A percentile compares a stretch with the other conserved stretches of the same genome.
Conservation (phyloP, 805 yeast species). For the Teunomyces pallodes region DNA sequence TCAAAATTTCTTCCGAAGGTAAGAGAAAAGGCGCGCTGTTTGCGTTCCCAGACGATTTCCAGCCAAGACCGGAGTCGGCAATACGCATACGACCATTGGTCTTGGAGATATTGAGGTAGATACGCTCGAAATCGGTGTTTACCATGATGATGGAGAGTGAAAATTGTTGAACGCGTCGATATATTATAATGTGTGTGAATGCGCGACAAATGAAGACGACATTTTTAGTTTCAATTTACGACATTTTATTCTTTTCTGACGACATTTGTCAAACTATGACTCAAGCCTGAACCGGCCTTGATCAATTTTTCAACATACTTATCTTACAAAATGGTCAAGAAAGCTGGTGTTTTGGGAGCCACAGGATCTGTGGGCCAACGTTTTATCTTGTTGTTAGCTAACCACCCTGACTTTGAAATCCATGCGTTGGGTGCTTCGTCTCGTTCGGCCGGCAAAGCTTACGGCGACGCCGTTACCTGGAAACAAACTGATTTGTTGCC, state of each 20-base stretch:
- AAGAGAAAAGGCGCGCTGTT: slow-evolving; percentile 73
- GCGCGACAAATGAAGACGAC: not conserved
- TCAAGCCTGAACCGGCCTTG: not conserved
- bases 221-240: not conserved
- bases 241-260: not conserved
- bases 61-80: slow-evolving; percentile 96
- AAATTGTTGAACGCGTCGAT: slow-evolving; percentile 3
- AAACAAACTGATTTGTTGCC: slow-evolving; percentile 88
- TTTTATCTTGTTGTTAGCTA: slow-evolving; percentile 76
- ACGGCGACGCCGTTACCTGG: slow-evolving; percentile 87
- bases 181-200: not conserved
- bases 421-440: slow-evolving; percentile 87
- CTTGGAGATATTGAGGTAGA: slow-evolving; percentile 84
- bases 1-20: slow-evolving; percentile 79
- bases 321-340: slow-evolving; percentile 24
- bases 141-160: slow-evolving; percentile 25
- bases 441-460: slow-evolving; percentile 89
- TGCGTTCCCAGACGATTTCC: slow-evolving; percentile 55
- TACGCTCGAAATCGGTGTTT: slow-evolving; percentile 82
- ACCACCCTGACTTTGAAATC: slow-evolving; percentile 88
- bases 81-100: slow-evolving; percentile 86
- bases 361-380: slow-evolving; percentile 98
- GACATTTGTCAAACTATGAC: not conserved
- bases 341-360: slow-evolving; percentile 93
- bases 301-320: not conserved